These are phyloP conservation scores for Hirschfeldia incana DNA, from an alignment of 345 rosid species.

Conservation along the genomic window DNA sequence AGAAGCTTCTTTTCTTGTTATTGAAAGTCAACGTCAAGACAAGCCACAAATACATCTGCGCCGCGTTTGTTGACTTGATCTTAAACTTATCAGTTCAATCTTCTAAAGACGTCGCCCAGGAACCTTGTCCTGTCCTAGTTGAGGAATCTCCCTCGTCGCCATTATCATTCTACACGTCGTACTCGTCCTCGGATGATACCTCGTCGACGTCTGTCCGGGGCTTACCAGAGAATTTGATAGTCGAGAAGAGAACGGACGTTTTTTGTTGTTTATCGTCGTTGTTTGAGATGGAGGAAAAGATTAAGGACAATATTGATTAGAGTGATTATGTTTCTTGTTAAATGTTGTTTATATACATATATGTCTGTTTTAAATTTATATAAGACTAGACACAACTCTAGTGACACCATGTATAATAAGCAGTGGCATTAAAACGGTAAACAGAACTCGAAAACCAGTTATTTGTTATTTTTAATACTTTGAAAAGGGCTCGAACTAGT, in stretches of 20 bases:
- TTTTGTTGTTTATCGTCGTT: conserved; percentile 31
- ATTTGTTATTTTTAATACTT: background rate
- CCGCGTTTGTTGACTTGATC: conserved; percentile 79
- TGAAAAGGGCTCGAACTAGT: background rate
- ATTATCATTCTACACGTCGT: conserved; percentile 14
- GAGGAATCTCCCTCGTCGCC: conserved; percentile 27
- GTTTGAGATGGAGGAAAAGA: conserved; percentile 33
- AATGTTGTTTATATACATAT: background rate
- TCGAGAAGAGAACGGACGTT: conserved; percentile 16
- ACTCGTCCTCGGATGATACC: conserved; percentile 31
- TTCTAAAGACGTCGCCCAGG: conserved; percentile 19
- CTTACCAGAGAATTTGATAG: conserved; percentile 13
- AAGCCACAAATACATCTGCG: conserved; percentile 68
- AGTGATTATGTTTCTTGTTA: background rate
- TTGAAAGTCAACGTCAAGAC: conserved; percentile 69
- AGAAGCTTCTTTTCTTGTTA: conserved; percentile 79
- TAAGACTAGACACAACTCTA: background rate
- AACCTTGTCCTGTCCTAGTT: conserved; percentile 15
- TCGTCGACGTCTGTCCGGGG: conserved; percentile 3
- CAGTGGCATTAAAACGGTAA: background rate
- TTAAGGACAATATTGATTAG: conserved; percentile 1
- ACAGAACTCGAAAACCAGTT: background rate
- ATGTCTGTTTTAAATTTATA: background rate
- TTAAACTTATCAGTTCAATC: conserved; percentile 1
- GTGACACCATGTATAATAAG: background rate